Evolutionary conservation across 305 asterid species (phyloP).

Genomic region (Rubia occidens): DNA sequence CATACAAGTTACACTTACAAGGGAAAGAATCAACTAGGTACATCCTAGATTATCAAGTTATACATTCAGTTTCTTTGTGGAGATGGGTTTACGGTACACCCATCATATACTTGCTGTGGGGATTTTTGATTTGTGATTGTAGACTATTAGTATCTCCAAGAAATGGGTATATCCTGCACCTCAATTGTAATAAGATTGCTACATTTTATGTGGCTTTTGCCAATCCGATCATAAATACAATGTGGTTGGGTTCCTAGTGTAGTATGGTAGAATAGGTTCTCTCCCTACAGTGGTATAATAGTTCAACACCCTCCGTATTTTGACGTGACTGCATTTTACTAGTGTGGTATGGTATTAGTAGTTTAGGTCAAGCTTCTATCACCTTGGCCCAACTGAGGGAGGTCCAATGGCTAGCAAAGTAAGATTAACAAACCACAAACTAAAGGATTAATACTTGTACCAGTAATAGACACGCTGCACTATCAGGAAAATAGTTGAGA

Average conservation of each 20-base stretch:
- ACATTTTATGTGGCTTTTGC: background rate
- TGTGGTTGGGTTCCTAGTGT: background rate
- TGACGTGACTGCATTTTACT: background rate
- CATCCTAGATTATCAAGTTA: background rate
- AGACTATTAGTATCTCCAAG: background rate
- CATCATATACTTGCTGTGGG: background rate
- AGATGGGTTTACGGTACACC: background rate
- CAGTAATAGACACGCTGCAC: background rate
- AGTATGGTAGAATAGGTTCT: background rate
- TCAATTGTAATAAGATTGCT: background rate
- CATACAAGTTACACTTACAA: background rate
- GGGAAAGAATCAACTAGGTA: background rate
- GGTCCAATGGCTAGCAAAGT: background rate
- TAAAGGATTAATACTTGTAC: background rate
- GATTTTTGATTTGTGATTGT: too few species aligned
- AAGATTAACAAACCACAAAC: background rate
- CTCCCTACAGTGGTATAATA: background rate
- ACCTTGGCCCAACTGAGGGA: background rate
- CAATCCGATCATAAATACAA: background rate
- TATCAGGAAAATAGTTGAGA: background rate
- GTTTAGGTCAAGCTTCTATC: background rate
- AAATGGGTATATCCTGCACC: background rate
- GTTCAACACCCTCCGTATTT: background rate
- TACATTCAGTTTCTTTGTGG: background rate
- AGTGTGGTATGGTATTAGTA: background rate